phyloP scores from a whole-genome alignment of 768 basidiomycete genomes.

The Dacryopinax primogenitus region DNA sequence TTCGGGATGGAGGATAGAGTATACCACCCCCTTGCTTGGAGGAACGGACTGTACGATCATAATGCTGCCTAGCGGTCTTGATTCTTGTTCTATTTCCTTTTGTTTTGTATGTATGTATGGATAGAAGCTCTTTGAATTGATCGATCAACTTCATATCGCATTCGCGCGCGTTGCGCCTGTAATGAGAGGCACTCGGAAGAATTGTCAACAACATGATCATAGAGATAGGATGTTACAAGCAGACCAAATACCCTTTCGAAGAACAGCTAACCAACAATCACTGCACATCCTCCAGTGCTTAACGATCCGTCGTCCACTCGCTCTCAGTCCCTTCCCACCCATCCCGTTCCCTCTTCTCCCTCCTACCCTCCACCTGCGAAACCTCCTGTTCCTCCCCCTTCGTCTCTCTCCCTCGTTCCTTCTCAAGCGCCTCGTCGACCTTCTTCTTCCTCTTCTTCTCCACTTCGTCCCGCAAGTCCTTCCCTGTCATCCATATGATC shows the following conservation, averaged over 20 bases:
- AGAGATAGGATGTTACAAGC: too few species aligned
- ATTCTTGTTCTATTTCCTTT: too few species aligned
- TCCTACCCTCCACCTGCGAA: background rate
- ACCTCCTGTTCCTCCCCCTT: background rate
- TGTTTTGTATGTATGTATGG: background rate
- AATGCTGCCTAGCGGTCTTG: background rate
- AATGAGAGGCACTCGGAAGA: too few species aligned
- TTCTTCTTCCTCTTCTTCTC: background rate
- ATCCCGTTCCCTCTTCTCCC: background rate
- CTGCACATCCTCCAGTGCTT: constrained; percentile 1
- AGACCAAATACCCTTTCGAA: too few species aligned
- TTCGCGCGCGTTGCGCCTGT: too few species aligned
- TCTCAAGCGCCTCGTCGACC: background rate
- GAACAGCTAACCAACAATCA: too few species aligned
- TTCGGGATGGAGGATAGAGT: background rate
- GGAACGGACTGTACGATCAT: background rate
- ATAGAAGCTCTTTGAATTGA: background rate
- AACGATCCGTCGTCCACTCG: background rate
- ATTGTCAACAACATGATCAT: too few species aligned
- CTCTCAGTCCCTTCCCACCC: background rate
- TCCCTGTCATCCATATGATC: background rate
- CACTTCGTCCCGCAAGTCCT: background rate
- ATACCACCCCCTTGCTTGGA: background rate
- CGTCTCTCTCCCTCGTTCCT: constrained; percentile 10
- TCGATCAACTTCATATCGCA: background rate